Conservation (phyloP, 495 filamentous ascomycete species). For the Cercophora sp. region DNA sequence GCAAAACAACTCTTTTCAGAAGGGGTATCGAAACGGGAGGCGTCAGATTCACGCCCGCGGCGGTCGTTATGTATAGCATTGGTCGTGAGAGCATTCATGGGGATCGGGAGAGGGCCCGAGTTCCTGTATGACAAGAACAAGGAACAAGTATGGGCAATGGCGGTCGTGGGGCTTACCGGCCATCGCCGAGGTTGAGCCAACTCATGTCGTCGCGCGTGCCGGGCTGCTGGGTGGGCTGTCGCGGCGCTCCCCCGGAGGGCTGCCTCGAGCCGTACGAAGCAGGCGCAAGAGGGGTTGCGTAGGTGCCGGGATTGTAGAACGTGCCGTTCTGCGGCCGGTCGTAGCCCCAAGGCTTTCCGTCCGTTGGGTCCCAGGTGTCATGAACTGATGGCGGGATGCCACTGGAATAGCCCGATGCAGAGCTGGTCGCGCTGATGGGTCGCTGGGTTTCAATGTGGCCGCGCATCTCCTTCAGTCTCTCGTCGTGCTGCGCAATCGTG, state of each 20-base stretch:
- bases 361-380: conserved; percentile 49
- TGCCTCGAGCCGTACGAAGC: conserved; percentile 18
- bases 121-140: neutral
- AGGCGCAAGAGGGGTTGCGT: conserved; percentile 37
- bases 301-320: conserved; percentile 44
- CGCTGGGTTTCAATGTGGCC: conserved; percentile 56
- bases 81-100: conserved; percentile 8
- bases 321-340: conserved; percentile 49
- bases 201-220: conserved; percentile 57
- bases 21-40: conserved; percentile 2
- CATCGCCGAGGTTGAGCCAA: conserved; percentile 68
- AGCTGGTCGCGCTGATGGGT: conserved; percentile 50
- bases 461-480: conserved; percentile 52
- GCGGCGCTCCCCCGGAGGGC: conserved; percentile 26
- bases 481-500: conserved; percentile 54
- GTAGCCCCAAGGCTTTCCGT: conserved; percentile 39
- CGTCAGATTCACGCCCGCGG: neutral
- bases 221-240: conserved; percentile 22
- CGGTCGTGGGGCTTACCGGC: too few relatives aligned
- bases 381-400: conserved; percentile 52
- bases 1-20: neutral
- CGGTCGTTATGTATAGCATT: conserved; percentile 1
- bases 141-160: neutral
- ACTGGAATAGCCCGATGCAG: conserved; percentile 55
- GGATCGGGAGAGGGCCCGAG: neutral